Evolutionary conservation across 257 asterid species (phyloP), one percentile per base, ranked within the genome.

Genomic region (Galeopsis tetrahit): DNA sequence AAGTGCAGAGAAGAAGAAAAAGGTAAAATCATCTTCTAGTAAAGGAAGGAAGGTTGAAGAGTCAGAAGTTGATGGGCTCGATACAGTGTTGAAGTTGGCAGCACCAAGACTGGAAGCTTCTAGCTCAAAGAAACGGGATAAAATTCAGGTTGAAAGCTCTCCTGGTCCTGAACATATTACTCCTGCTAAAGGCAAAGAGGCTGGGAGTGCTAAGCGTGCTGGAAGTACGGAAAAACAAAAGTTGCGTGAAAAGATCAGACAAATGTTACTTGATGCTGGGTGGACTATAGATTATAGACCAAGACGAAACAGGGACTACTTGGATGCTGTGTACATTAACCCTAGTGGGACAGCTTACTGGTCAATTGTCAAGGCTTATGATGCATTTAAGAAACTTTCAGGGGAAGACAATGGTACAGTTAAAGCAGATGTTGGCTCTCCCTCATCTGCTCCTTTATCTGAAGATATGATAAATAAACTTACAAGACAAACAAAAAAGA

Each of bases 221-320:
- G 90, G 95, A 66, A 88, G 88, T 79, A 94, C 98, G 9, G 99
- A 94, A 73, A 94, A 94, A 80, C 99, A 94, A 83, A 81, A 75
- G 66, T 71, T 94, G 78, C 98, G 98, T 15, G 99, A 94, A 82
- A 78, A 78, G 79, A 88, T 94, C 40, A 87, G 96, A 82, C 87
- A 76, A 63, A 94, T 91, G 98, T 84, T 94, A 58, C 34, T 88
- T 38, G 83, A 86, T 74, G 78, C 98, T 34, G 97, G 99, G 38
- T 94, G 99, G 99, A 85, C 81, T 31, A 94, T 94, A 70, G 99
- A 94, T 80, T 88, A 91, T 78, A 83, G 99, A 75, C 99, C 99
- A 7, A 84, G 99, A 82, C 74, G 85, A 74, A 92, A 89, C 83
- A 85, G 99, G 75, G 99, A 94, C 70, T 94, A 91, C 81, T 85